A percentile compares a stretch with the other conserved stretches of the same genome.
phyloP scores from a whole-genome alignment of 805 yeast genomes.

The Wickerhamomyces alni region DNA sequence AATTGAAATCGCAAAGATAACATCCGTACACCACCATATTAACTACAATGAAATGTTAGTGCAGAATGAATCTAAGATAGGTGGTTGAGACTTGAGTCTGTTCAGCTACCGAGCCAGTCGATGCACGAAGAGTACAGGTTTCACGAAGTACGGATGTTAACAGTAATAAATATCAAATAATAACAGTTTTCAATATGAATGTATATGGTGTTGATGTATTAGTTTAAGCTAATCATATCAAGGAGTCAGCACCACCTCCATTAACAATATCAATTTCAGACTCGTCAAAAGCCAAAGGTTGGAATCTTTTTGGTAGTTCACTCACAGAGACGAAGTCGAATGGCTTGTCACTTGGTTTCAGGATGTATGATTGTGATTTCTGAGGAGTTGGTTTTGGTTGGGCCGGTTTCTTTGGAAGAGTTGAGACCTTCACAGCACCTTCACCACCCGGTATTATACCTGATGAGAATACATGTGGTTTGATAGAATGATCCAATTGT shows the following conservation, averaged over 20 bases:
- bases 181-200: too few relatives aligned
- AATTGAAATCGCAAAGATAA: neutral
- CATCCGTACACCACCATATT: too few relatives aligned
- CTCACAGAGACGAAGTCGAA: conserved; percentile 46
- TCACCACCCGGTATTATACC: conserved; percentile 35
- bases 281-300: conserved; percentile 56
- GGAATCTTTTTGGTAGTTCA: conserved; percentile 69
- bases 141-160: too few relatives aligned
- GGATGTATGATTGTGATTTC: conserved; percentile 23
- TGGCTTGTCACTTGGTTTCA: conserved; percentile 47
- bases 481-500: conserved; percentile 26
- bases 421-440: conserved; percentile 19
- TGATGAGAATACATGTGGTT: conserved; percentile 36
- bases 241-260: conserved; percentile 70
- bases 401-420: conserved; percentile 15
- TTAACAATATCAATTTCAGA: conserved; percentile 70
- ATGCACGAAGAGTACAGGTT: too few relatives aligned
- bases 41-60: too few relatives aligned
- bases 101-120: too few relatives aligned
- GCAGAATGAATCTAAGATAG: too few relatives aligned
- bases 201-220: too few relatives aligned
- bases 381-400: conserved; percentile 14
- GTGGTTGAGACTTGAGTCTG: too few relatives aligned
- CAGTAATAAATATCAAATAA: too few relatives aligned
- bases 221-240: too few relatives aligned